Evolutionary conservation across 2,329 filamentous ascomycete species (phyloP), one percentile per base, ranked within the genome.

Genomic region (Colletotrichum incanum): DNA sequence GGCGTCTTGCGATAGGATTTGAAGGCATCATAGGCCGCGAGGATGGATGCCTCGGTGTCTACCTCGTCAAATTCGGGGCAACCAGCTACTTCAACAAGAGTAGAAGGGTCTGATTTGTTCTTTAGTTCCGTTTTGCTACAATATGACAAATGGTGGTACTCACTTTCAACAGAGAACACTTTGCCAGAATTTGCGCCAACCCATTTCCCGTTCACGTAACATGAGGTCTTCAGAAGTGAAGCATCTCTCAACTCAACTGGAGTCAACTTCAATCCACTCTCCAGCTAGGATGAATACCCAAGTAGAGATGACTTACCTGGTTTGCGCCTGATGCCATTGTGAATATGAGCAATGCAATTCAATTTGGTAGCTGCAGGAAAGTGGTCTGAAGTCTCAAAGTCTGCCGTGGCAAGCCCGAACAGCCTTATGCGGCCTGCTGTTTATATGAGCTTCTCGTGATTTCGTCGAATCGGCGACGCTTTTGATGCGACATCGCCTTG

Each of bases 191-290:
- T 88, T 73, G 93, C 92, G 75, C 84, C 85, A 69, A 94, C 88
- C 91, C 93, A 96, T 86, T 94, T 86, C 77, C 93, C 93, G 80
- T 95, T 93, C 78, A 95, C 89, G 78, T 93, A 95, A 73, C 89
- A 86, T 79, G 92, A 87, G 74, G 88, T 88, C 81, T 93, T 94
- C 77, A 95, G 86, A 61, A 96, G 87, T 45, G 88, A 89, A 71
- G 86, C 84, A 77, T 92, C 91, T 80, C 88, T 90, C 74, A 92
- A 84, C 86, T 91, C 56, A 3, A 2, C 3, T 0, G 2, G 12
- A 9, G 26, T 61, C 4, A 14, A 5, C 12, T 26, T 47, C 12
- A 12, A 45, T n/a, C n/a, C 41, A 16, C 7, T 23, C 4, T 5
- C 28, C n/a, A 18, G 39, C 28, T 49, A 9, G n/a, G 9, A 28